Evolutionary conservation across 345 rosid genomes (phyloP).

Genomic region (Pistacia vera): DNA sequence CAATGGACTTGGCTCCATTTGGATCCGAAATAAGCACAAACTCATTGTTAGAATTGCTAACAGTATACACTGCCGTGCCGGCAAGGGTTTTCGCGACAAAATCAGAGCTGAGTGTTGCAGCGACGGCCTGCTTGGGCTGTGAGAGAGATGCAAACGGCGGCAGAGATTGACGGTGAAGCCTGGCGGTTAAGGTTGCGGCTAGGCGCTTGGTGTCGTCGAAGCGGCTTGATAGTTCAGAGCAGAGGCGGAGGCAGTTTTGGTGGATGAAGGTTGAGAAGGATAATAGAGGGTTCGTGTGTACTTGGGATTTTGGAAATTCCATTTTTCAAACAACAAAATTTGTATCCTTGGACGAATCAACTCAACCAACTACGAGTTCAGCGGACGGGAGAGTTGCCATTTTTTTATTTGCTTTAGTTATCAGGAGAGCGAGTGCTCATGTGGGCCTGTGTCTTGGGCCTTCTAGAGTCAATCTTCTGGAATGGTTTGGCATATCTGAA

Average conservation of each 20-base stretch:
- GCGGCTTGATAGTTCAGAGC: conserved; percentile 57
- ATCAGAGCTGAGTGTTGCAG: conserved; percentile 45
- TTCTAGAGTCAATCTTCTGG: too few relatives aligned
- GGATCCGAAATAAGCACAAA: conserved; percentile 97
- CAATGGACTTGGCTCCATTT: conserved; percentile 73
- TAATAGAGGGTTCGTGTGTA: conserved; percentile 58
- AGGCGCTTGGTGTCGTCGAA: conserved; percentile 55
- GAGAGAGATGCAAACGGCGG: conserved; percentile 71
- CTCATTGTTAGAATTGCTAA: conserved; percentile 88
- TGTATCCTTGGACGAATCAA: not conserved
- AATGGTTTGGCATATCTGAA: too few relatives aligned
- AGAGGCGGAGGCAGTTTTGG: conserved; percentile 60
- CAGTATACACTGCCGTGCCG: conserved; percentile 83
- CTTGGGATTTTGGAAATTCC: conserved; percentile 50
- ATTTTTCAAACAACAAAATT: conserved; percentile 20
- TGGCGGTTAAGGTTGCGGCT: conserved; percentile 37
- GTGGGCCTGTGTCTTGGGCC: too few relatives aligned
- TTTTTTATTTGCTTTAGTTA: too few relatives aligned
- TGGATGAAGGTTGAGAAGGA: conserved; percentile 65
- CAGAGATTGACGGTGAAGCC: conserved; percentile 8
- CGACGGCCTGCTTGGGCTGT: conserved; percentile 46
- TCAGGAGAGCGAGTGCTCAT: too few relatives aligned
- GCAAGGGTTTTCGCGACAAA: conserved; percentile 72
- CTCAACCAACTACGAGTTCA: not conserved
- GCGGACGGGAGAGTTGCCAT: not conserved